phyloP scores from a whole-genome alignment of 2,329 filamentous ascomycete species.

The Fonsecaea nubica region DNA sequence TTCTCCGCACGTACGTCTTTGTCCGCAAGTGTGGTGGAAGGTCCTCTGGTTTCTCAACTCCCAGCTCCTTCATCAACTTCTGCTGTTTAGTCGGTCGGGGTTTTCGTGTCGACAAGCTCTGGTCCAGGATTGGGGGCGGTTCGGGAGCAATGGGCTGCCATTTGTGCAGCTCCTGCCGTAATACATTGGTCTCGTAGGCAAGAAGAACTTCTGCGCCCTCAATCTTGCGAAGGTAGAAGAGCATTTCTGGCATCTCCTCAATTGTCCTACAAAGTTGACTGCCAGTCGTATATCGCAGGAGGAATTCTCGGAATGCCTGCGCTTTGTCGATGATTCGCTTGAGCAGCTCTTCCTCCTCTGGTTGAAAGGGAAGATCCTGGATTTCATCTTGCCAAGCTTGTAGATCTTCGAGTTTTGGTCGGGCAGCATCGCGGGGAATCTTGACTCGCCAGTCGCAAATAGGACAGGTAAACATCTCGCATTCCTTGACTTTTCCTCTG shows the following conservation, averaged over 20 bases:
- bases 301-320: conserved; percentile 80
- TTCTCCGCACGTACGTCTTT: conserved; percentile 79
- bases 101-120: conserved; percentile 90
- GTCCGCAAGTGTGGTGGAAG: conserved; percentile 81
- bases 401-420: conserved; percentile 92
- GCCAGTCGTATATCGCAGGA: conserved; percentile 80
- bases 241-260: conserved; percentile 85
- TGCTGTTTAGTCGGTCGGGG: conserved; percentile 95
- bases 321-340: conserved; percentile 87
- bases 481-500: conserved; percentile 95
- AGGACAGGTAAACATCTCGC: conserved; percentile 97
- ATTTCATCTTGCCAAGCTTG: conserved; percentile 85
- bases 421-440: conserved; percentile 93
- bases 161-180: conserved; percentile 92
- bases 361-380: conserved; percentile 81
- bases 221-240: conserved; percentile 96
- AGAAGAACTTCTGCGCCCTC: conserved; percentile 95
- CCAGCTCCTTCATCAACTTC: conserved; percentile 87
- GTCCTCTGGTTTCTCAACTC: conserved; percentile 88
- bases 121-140: conserved; percentile 82
- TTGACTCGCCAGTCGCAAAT: conserved; percentile 98
- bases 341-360: conserved; percentile 88
- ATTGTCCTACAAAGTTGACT: conserved; percentile 71
- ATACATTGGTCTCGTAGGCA: conserved; percentile 94
- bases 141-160: conserved; percentile 89